Evolutionary conservation across 2,329 filamentous ascomycete species (phyloP), one percentile per base, ranked within the genome.

Genomic region (Tympanopsis confertula): DNA sequence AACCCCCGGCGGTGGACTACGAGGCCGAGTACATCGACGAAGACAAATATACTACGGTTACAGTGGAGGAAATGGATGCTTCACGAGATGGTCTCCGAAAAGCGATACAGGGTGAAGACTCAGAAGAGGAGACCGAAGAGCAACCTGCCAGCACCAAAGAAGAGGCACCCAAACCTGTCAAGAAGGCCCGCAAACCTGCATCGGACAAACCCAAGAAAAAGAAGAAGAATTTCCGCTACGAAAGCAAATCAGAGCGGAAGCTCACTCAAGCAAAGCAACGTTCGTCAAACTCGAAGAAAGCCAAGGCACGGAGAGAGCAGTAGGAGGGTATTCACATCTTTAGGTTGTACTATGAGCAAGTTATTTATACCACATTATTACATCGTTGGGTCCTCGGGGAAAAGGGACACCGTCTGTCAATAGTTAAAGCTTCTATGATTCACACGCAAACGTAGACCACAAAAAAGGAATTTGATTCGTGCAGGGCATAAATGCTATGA

Each of bases 1-100:
- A 82, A 35, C 46, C 55, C 24, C 59, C 61, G 14, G 59, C 57
- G 22, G 50, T 91, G 33, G 79, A 93, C 53, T 78, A 86, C 47
- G 84, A 94, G 55, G 87, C 89, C 47, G 87, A 96, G 57, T 98
- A 95, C 61, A 75, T 95, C 46, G 91, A 98, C 57, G 91, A 96
- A 56, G 89, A 95, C 57, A 84, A 83, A 54, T 95, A 86, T 56
- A 96, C 91, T 1, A 94, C 86, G 1, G 91, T 98, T 19, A 95
- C 86, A 0, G 79, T 98, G 1, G 89, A 95, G 56, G 82, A 84
- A 10, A 86, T 98, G 47, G 82, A 81, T 44, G 73, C 93, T 13
- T 80, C 82, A 12, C 75, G 76, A 46, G 77, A 87, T 39, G 85
- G 85, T 1, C 62, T 93, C 35, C 68, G 74, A 41, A 79, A 73